Evolutionary conservation across 2,329 filamentous ascomycete genomes (phyloP).

Genomic region (Xylaria sp.): DNA sequence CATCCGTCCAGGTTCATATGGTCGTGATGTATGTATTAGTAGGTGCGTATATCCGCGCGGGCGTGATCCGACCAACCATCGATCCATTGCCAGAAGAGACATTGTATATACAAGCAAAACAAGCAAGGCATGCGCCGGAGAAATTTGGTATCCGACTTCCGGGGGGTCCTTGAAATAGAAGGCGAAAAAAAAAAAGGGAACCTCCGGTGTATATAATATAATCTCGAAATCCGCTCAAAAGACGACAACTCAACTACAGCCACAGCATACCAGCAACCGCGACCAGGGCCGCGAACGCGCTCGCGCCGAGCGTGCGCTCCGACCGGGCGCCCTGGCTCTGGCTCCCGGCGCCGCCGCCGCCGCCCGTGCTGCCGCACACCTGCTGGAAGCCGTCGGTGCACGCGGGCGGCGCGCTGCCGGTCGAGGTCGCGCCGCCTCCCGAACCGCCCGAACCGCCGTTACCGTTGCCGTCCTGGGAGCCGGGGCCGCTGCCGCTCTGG

Average conservation of each 20-base stretch:
- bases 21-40: too few species aligned
- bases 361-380: slow-evolving; percentile 24
- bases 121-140: too few species aligned
- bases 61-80: too few species aligned
- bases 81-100: too few species aligned
- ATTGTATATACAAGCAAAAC: too few species aligned
- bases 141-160: too few species aligned
- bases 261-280: slow-evolving; percentile 37
- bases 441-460: slow-evolving; percentile 13
- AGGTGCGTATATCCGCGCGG: too few species aligned
- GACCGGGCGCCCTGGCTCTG: slow-evolving; percentile 31
- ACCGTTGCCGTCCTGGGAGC: slow-evolving; percentile 34
- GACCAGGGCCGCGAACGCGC: slow-evolving; percentile 37
- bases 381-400: slow-evolving; percentile 36
- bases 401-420: slow-evolving; percentile 14
- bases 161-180: too few species aligned
- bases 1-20: too few species aligned
- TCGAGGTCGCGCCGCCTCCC: slow-evolving; percentile 17
- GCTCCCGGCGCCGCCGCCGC: slow-evolving; percentile 6
- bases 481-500: slow-evolving; percentile 35
- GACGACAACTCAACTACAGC: slow-evolving; percentile 21
- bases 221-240: too few species aligned
- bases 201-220: too few species aligned
- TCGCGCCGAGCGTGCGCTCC: slow-evolving; percentile 34
- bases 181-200: too few species aligned